Evolutionary conservation across 768 basidiomycete species (phyloP), one percentile per base, ranked within the genome.

Genomic region (Lactarius hatsudake): DNA sequence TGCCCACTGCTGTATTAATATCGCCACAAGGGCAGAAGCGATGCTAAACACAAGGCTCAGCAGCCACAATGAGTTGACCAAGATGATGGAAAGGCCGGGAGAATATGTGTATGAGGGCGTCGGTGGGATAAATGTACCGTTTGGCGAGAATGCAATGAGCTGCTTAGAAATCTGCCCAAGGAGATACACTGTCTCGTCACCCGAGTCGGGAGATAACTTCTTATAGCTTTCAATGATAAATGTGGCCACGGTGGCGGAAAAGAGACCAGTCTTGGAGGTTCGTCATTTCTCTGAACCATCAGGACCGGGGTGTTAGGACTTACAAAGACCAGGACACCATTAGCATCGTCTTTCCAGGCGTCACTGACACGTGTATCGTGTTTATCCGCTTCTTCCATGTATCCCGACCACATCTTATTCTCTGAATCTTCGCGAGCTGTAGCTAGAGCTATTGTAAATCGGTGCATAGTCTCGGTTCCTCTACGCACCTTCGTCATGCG

Each of bases 141-240:
- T 55, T 48, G 34, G 18, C 5, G 54, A n/a, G 10, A 45, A n/a
- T 8, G 45, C 58, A n/a, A n/a, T 42, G 17, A 71, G 63, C 54
- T 71, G 68, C 40, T 51, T 57, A 12, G 63, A 69, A 7, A 69
- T 62, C 34, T 64, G 63, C 42, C 8, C 15, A n/a, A 70, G 69
- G 17, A 65, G 26, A 20, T 51, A 30, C 20, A n/a, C 36, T 3
- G 61, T 64, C 48, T 15, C 7, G 23, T 62, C 23, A 30, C 51
- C 53, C 10, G 67, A 26, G 40, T 71, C 64, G 7, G 56, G 42
- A 12, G 67, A 67, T 23, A 74, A 43, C n/a, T 40, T 56, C 40
- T 71, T 59, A 42, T 66, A 71, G 28, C 73, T 70, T 43, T 69
- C 64, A 23, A 74, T 40, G 42, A 72, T 48, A 45, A 73, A 70